Conservation (phyloP, 805 yeast species). For the Schizosaccharomyces pombe region DNA sequence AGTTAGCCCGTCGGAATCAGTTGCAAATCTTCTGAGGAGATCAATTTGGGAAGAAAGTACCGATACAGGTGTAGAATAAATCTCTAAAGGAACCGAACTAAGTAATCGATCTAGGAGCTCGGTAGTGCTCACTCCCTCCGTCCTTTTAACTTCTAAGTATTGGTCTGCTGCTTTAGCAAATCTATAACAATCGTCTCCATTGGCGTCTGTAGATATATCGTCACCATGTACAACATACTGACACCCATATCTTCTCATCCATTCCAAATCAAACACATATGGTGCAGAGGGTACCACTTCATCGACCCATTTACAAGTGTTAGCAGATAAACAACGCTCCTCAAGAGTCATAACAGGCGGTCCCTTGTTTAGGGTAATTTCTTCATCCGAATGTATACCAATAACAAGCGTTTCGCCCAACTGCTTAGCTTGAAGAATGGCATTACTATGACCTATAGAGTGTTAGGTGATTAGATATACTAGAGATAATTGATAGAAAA, state of each 20-base stretch:
- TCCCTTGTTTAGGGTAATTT: conserved; percentile 62
- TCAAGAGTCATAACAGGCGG: conserved; percentile 72
- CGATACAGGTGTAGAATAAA: neutral
- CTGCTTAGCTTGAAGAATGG: conserved; percentile 76
- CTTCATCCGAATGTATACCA: conserved; percentile 86
- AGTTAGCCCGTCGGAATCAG: neutral
- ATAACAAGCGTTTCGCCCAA: conserved; percentile 53
- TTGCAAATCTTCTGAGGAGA: neutral
- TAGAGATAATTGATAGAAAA: neutral
- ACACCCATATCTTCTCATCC: conserved; percentile 55
- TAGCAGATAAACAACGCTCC: conserved; percentile 47
- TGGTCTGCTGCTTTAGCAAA: conserved; percentile 52
- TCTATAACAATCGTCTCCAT: conserved; percentile 83
- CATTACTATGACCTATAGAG: conserved; percentile 75
- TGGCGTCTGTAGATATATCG: conserved; percentile 88
- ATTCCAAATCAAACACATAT: conserved; percentile 68
- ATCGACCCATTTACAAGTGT: conserved; percentile 77
- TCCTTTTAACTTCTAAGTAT: conserved; percentile 74
- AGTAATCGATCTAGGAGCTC: conserved; percentile 82
- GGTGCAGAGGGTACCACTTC: conserved; percentile 57
- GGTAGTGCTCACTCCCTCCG: conserved; percentile 84
- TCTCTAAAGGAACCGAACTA: neutral
- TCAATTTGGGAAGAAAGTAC: neutral
- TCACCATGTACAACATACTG: conserved; percentile 94
- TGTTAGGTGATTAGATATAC: no score